These are phyloP conservation scores for Claviceps fusiformis DNA, from an alignment of 2,329 filamentous ascomycete species.

Conservation along the genomic window DNA sequence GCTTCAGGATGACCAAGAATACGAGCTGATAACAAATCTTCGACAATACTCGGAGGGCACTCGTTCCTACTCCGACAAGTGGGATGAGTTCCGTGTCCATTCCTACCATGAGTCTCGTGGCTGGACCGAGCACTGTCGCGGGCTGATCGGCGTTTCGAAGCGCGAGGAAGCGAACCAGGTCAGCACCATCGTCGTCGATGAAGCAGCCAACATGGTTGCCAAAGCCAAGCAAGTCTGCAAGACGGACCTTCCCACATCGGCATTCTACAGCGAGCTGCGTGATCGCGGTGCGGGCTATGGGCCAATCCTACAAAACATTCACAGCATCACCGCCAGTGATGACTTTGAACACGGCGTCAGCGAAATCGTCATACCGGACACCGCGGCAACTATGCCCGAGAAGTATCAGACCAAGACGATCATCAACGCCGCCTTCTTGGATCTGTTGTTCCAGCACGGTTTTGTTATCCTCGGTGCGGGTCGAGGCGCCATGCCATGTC, in stretches of 20 bases:
- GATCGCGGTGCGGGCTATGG: constrained; percentile 13
- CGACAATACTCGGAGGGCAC: constrained; percentile 16
- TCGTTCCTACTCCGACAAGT: constrained; percentile 25
- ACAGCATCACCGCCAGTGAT: background rate
- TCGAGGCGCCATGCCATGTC: constrained; percentile 13
- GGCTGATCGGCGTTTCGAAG: constrained; percentile 29
- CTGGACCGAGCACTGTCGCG: constrained; percentile 46
- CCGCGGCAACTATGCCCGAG: constrained; percentile 29
- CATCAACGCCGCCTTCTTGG: constrained; percentile 32
- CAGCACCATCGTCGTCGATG: background rate
- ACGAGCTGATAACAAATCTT: constrained; percentile 14
- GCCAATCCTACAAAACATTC: background rate
- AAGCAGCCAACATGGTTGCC: background rate
- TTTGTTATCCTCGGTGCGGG: constrained; percentile 25
- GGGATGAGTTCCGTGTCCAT: constrained; percentile 43
- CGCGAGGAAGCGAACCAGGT: background rate
- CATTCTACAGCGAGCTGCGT: constrained; percentile 14
- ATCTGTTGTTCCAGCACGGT: constrained; percentile 28
- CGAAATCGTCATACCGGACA: constrained; percentile 23
- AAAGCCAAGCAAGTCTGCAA: constrained; percentile 12
- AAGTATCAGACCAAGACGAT: constrained; percentile 27
- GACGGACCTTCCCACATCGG: constrained; percentile 1
- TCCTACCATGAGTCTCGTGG: constrained; percentile 36
- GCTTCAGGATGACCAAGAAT: constrained; percentile 8
- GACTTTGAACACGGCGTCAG: background rate